Base-by-base conservation (phyloP, 176 grass and related monocot genomes). In the Zoysia pacifica region DNA sequence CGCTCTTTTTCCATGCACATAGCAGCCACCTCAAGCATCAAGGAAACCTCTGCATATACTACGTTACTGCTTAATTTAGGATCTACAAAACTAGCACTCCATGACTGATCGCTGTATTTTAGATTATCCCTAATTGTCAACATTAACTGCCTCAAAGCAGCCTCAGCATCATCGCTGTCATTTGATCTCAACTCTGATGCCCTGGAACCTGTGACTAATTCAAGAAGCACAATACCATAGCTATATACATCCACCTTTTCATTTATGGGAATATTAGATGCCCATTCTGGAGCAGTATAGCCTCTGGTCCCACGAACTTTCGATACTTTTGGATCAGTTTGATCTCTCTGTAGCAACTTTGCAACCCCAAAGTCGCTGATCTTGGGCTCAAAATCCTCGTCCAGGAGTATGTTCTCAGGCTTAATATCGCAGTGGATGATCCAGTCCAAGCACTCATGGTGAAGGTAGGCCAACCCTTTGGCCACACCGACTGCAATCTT, bases 231-330 rank as follows among this genome's bases (percentile, higher is more conserved):
- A 5, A 78, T 66, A 41, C 74, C 74, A 0, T 63, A 84, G 39
- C 82, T 78, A 36, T 84, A 78, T 5, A 78, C 74, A 64, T 78
- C 82, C 11, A 78, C 74, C 19, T 84, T 84, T 46, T 84, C 82
- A 45, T 69, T 78, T 13, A 84, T 14, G 3, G 74, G 82, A n/a
- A 36, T 15, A 19, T 35, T 71, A 10, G 38, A 51, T 3, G 59
- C 66, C 82, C 74, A 76, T 76, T 83, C 73, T 15, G 82, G 82
- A 50, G 82, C 73, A 53, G 55, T 47, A 38, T 84, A 69, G 7
- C 73, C 73, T 69, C 73, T 84, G 11, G 73, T 77, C 37, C 73
- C 64, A 19, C 36, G 52, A 61, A 84, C 65, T 65, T 77, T 84
- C 13, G 52, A 69, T 53, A 49, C 40, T 28, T 49, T 16, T 35